Base-by-base conservation (phyloP, 2,329 filamentous ascomycete species). In the Colletotrichum brevisporum region DNA sequence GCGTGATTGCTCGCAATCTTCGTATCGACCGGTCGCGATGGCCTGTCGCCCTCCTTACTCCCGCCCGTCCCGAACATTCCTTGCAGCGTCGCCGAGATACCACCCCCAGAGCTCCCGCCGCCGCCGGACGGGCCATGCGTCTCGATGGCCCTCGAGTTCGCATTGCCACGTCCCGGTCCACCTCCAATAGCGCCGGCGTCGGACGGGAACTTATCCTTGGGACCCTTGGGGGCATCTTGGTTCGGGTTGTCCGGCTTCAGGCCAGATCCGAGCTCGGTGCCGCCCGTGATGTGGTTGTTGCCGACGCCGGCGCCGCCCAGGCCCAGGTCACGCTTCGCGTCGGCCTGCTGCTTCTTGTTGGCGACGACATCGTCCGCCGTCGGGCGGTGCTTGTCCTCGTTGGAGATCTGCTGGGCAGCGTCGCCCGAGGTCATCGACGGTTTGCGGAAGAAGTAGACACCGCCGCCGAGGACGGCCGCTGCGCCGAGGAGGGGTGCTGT, bases 131-230 rank as follows among this genome's bases (percentile, higher is more conserved):
- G 61, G 1, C 62, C 62, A 4, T 69, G 62, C 5, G 55, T 72
- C 70, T 80, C 76, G 13, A 78, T 71, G 6, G 71, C 71, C 12
- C 79, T 75, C 16, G 74, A 69, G 43, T 75, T 76, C 18, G 74
- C 48, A 24, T 75, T 75, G 5, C 77, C 79, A 1, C 50, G 75
- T 1, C 78, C 78, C 5, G 69, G 62, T 3, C 79, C 78, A 1
- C 79, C 79, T 0, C 78, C 78, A 1, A 78, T 74, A 6, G 76
- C 75, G 1, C 79, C 79, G 4, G 77, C 77, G 3, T 79, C 79
- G 1, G 76, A 74, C 5, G 79, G 78, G 0, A 81, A 74, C 67
- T 79, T 73, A n/a, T 79, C 77, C 26, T 56, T 67, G 5, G 77
- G 74, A 2, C 73, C 74, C 41, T 58, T 57, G 6, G 63, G 55